Percentiles rank a stretch among this genome's conserved stretches.
These are phyloP conservation scores for Cytospora schulzeri DNA, from an alignment of 2,329 filamentous ascomycete genomes.

Conservation along the genomic window DNA sequence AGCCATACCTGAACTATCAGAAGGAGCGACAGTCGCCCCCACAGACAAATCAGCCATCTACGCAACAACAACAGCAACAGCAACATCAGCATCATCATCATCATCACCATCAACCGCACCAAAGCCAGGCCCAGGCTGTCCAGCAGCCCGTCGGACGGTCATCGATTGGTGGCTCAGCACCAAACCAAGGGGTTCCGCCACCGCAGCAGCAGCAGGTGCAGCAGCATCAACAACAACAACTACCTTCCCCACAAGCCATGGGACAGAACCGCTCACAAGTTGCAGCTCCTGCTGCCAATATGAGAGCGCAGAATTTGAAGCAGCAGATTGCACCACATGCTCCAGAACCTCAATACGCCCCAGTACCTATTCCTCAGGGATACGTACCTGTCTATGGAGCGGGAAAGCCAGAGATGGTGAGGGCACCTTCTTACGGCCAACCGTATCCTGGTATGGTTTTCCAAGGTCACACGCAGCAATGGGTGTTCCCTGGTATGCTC, in stretches of 20 bases:
- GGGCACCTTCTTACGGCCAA: slow-evolving; percentile 20
- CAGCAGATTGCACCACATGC: slow-evolving; percentile 17
- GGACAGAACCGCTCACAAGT: background rate
- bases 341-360: slow-evolving; percentile 40
- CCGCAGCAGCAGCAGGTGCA: slow-evolving; percentile 32
- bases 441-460: slow-evolving; percentile 28
- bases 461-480: slow-evolving; percentile 22
- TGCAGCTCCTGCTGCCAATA: slow-evolving; percentile 11
- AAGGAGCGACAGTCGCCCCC: slow-evolving; percentile 28
- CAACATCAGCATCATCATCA: slow-evolving; percentile 22
- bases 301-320: slow-evolving; percentile 19
- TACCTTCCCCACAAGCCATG: slow-evolving; percentile 15
- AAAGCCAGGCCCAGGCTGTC: slow-evolving; percentile 2
- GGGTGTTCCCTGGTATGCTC: slow-evolving; percentile 23
- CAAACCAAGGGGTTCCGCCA: slow-evolving; percentile 1
- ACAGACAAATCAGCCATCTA: slow-evolving; percentile 17
- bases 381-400: slow-evolving; percentile 43
- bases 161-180: slow-evolving; percentile 16
- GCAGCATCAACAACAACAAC: slow-evolving; percentile 17
- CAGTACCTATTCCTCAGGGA: slow-evolving; percentile 42
- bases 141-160: slow-evolving; percentile 14
- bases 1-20: slow-evolving; percentile 29
- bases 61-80: slow-evolving; percentile 22
- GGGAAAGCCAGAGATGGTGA: slow-evolving; percentile 35
- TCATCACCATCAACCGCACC: background rate